Percentiles rank a stretch among this genome's conserved stretches.
phyloP scores from a whole-genome alignment of 1,284 basidiomycete species.

The Naganishia sp. region DNA sequence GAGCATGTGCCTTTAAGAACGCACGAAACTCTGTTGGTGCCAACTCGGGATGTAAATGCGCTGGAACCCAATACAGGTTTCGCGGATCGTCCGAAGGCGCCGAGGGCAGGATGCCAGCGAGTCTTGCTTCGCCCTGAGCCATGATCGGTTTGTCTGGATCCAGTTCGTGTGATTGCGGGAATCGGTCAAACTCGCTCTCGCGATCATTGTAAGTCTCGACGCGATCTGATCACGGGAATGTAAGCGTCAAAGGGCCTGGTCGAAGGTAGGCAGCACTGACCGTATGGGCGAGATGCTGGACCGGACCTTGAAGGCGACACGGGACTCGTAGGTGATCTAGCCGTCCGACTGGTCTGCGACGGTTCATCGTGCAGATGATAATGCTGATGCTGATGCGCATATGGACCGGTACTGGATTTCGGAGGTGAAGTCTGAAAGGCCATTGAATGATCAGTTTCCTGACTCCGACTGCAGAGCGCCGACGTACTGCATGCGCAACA shows the following conservation, averaged over 20 bases:
- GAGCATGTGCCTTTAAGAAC: conserved; percentile 90
- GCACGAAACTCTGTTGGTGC: conserved; percentile 93
- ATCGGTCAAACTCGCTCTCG: conserved; percentile 19
- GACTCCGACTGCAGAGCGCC: conserved; percentile 58
- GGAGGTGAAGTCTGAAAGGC: conserved; percentile 36
- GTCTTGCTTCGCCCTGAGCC: conserved; percentile 37
- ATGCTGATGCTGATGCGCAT: conserved; percentile 29
- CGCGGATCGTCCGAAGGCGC: conserved; percentile 61
- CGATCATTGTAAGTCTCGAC: conserved; percentile 3
- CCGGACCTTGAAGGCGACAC: conserved; percentile 7
- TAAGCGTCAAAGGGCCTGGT: neutral
- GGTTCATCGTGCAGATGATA: conserved; percentile 31
- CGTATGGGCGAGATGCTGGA: neutral
- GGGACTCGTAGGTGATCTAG: conserved; percentile 12
- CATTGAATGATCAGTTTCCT: conserved; percentile 35
- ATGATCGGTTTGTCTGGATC: conserved; percentile 44
- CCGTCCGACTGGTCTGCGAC: conserved; percentile 1
- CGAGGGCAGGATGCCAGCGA: conserved; percentile 14
- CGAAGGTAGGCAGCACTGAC: neutral
- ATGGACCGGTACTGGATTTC: conserved; percentile 17
- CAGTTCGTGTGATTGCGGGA: conserved; percentile 35
- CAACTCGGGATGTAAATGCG: conserved; percentile 92
- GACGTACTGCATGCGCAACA: conserved; percentile 21
- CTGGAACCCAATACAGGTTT: conserved; percentile 96
- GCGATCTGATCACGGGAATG: neutral